Base-by-base conservation (phyloP, 495 filamentous ascomycete species). In the Aspergillus baeticus region DNA sequence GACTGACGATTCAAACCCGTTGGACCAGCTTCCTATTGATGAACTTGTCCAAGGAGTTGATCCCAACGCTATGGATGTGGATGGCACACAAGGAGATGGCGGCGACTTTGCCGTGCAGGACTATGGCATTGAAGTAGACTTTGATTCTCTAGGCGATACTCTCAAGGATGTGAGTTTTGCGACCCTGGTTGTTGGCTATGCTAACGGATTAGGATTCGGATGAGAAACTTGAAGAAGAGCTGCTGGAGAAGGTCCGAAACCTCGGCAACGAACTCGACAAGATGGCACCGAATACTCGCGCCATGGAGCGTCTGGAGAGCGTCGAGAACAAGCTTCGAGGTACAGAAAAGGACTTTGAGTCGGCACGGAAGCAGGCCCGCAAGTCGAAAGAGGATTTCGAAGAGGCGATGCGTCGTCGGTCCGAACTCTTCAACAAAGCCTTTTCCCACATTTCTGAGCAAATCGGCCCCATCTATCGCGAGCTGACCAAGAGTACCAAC, bases 381-480 rank as follows among this genome's bases (percentile, higher is more conserved):
- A 82, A 78, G 36, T 87, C 92, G 13, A 89, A 88, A 64, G 87
- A 95, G 3, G 86, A 85, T 23, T 99, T 97, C 63, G 84, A 89
- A 55, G 72, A 81, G 13, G 83, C 94, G 36, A 94, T 92, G 72
- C 80, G 88, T 45, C 84, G 86, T 72, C 90, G 94, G 8, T 90
- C 87, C 59, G 90, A 94, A 48, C 80, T 96, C 35, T 99, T 99
- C 81, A 92, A 90, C 75, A 91, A 89, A 69, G 94, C 94, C 49
- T 98, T 96, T 75, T 77, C 80, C 22, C 94, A 99, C 69, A 99
- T 99, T 68, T 89, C 88, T 13, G 91, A 96, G 62, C 91, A 96
- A 63, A 98, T 99, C 60, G 87, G 83, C 26, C 84, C 87, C 22
- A 92, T 96, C 42, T 99, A 99, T 76, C 91, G 91, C 63, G 95